Conservation (phyloP, 352 stramenopile genomes). For the Thraustochytrium sp. region DNA sequence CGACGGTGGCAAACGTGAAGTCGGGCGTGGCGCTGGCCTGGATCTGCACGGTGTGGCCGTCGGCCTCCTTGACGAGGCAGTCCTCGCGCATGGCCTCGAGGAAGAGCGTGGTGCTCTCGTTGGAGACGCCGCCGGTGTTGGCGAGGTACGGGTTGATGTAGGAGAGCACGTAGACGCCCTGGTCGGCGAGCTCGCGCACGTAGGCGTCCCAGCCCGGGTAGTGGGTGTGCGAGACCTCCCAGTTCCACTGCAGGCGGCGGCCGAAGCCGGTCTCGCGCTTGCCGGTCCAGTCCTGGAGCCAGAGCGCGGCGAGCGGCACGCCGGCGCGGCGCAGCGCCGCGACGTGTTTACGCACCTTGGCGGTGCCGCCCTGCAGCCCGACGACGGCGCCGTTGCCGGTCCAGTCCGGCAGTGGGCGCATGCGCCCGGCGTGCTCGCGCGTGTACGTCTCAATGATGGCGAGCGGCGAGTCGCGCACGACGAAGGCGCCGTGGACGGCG, state of each 20-base stretch:
- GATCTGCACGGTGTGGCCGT: slow-evolving; percentile 43
- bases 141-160: slow-evolving; percentile 48
- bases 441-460: slow-evolving; percentile 48
- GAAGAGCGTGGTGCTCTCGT: slow-evolving; percentile 32
- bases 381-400: slow-evolving; percentile 53
- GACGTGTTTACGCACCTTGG: slow-evolving; percentile 39
- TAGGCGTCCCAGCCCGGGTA: slow-evolving; percentile 49
- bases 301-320: slow-evolving; percentile 49
- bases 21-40: slow-evolving; percentile 28
- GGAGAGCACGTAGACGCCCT: slow-evolving; percentile 41
- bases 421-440: slow-evolving; percentile 49
- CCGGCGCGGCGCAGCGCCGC: background rate
- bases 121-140: slow-evolving; percentile 22
- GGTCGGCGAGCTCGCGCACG: slow-evolving; percentile 27
- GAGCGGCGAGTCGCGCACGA: background rate
- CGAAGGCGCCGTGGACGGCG: slow-evolving; percentile 39
- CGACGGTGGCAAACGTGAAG: slow-evolving; percentile 37
- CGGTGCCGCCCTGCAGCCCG: slow-evolving; percentile 52
- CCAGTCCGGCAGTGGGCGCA: slow-evolving; percentile 52
- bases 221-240: slow-evolving; percentile 49
- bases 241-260: slow-evolving; percentile 54
- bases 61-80: slow-evolving; percentile 31
- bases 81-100: background rate
- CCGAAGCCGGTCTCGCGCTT: slow-evolving; percentile 44
- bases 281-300: slow-evolving; percentile 57